A percentile compares a stretch with the other conserved stretches of the same genome.
phyloP scores from a whole-genome alignment of 495 filamentous ascomycete species.

The Parachaetomium inaequale region DNA sequence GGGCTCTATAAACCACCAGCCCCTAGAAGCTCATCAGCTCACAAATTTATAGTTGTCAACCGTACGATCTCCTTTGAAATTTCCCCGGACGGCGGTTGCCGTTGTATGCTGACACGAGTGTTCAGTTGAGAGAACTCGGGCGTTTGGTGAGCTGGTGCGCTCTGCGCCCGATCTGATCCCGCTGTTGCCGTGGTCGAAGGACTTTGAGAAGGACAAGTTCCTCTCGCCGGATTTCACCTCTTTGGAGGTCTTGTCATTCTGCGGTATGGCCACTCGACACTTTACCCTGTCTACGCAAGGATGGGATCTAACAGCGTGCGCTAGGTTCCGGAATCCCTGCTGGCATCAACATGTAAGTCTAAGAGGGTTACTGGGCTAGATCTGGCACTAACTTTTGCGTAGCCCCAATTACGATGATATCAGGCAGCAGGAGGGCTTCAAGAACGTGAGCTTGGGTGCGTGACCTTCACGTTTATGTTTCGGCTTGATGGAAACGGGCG shows the following conservation, averaged over 20 bases:
- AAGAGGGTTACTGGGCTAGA: no score
- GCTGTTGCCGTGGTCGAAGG: constrained; percentile 78
- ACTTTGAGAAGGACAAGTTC: constrained; percentile 95
- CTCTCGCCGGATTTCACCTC: constrained; percentile 91
- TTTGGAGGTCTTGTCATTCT: constrained; percentile 62
- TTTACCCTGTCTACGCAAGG: neutral
- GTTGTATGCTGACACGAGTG: constrained; percentile 4
- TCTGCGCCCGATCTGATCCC: constrained; percentile 78
- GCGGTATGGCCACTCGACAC: constrained; percentile 22
- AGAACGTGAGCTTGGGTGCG: constrained; percentile 65
- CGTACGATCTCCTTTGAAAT: constrained; percentile 21
- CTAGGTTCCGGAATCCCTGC: constrained; percentile 73
- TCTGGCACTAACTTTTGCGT: constrained; percentile 49
- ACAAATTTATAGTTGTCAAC: constrained; percentile 48
- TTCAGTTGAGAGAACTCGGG: constrained; percentile 72
- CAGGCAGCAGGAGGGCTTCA: constrained; percentile 91
- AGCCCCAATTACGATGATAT: constrained; percentile 92
- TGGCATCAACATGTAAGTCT: constrained; percentile 56
- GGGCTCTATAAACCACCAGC: no score
- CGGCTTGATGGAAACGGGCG: neutral
- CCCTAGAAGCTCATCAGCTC: neutral
- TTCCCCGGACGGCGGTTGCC: neutral
- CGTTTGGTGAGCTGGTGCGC: constrained; percentile 83
- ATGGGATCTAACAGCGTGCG: neutral
- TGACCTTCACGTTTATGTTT: neutral